These are phyloP conservation scores for Trichoderma guizhouense DNA, from an alignment of 2,329 filamentous ascomycete genomes.

Conservation along the genomic window DNA sequence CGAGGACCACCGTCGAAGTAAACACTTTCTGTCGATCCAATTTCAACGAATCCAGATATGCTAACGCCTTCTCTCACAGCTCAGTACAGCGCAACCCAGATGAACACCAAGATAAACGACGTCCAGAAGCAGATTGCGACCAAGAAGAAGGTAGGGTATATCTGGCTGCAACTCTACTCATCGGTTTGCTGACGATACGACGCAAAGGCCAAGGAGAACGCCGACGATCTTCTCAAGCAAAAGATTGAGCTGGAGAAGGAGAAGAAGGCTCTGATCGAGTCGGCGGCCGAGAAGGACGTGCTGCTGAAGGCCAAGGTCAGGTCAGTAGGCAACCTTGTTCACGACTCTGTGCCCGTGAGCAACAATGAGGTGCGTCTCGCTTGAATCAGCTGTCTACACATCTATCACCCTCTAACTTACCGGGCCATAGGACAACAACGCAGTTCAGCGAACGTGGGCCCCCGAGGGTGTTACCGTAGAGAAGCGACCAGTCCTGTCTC, in stretches of 20 bases:
- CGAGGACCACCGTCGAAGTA: constrained; percentile 78
- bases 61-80: constrained; percentile 33
- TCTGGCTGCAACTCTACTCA: background rate
- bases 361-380: constrained; percentile 63
- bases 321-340: constrained; percentile 70
- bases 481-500: constrained; percentile 77
- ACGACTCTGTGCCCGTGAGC: constrained; percentile 79
- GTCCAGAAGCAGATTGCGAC: constrained; percentile 85
- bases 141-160: constrained; percentile 72
- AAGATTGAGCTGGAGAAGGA: constrained; percentile 76
- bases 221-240: constrained; percentile 71
- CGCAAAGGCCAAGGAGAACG: constrained; percentile 75
- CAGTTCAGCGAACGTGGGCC: constrained; percentile 71
- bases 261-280: constrained; percentile 75
- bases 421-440: constrained; percentile 67
- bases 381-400: background rate
- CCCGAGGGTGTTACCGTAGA: constrained; percentile 71
- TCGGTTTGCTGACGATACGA: background rate
- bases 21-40: constrained; percentile 24
- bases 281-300: constrained; percentile 71
- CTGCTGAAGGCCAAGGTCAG: constrained; percentile 74
- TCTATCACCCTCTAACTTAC: background rate
- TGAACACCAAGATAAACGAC: constrained; percentile 81
- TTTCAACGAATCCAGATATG: background rate
- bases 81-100: constrained; percentile 74